phyloP scores from a whole-genome alignment of 2,329 filamentous ascomycete species.

The Colletotrichum musicola region DNA sequence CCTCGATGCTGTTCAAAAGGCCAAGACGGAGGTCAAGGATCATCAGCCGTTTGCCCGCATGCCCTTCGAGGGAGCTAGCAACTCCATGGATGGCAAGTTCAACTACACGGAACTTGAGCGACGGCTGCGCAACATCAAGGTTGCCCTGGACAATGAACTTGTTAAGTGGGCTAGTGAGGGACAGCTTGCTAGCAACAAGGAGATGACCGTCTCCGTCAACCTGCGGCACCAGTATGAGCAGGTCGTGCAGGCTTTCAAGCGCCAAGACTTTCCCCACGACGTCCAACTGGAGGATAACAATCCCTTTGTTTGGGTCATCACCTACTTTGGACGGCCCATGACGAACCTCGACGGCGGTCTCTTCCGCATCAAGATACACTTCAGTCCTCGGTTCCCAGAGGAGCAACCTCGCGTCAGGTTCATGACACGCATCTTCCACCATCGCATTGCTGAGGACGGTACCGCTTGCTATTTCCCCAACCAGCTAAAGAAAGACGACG shows the following conservation, averaged over 20 bases:
- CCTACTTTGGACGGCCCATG: conserved; percentile 92
- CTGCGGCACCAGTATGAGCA: conserved; percentile 88
- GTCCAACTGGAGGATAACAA: conserved; percentile 83
- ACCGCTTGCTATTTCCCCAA: conserved; percentile 85
- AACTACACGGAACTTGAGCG: conserved; percentile 80
- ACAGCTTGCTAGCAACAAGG: conserved; percentile 69
- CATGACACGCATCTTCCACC: conserved; percentile 87
- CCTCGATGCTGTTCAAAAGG: conserved; percentile 76
- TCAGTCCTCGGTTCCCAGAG: conserved; percentile 88
- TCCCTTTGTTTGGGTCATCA: conserved; percentile 89
- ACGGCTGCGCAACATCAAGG: conserved; percentile 77
- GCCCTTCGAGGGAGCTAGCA: conserved; percentile 85
- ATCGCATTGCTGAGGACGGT: conserved; percentile 84
- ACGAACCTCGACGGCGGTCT: conserved; percentile 93
- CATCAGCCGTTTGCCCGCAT: conserved; percentile 78
- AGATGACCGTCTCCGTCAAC: conserved; percentile 83
- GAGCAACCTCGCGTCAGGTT: conserved; percentile 89
- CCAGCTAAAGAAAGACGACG: conserved; percentile 74
- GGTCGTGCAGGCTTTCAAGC: conserved; percentile 80
- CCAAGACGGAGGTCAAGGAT: conserved; percentile 72
- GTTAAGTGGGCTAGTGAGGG: conserved; percentile 79
- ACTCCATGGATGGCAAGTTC: conserved; percentile 89
- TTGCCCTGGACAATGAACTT: conserved; percentile 79
- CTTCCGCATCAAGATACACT: conserved; percentile 82
- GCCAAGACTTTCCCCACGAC: conserved; percentile 78